Evolutionary conservation across 2,329 filamentous ascomycete genomes (phyloP).

Genomic region (Alternaria metachromatica): DNA sequence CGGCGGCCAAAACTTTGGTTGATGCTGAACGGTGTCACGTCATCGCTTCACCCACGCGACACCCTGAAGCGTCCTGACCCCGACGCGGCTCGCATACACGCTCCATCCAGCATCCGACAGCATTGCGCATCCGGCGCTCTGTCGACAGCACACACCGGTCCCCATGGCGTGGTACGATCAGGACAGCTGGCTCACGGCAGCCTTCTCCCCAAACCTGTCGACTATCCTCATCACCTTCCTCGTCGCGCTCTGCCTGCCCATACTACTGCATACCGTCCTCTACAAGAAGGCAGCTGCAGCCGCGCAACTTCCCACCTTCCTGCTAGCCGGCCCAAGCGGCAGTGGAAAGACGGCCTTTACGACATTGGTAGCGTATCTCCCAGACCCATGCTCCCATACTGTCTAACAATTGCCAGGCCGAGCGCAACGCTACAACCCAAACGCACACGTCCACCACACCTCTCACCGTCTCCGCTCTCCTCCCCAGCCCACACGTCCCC

Average conservation of each 20-base stretch:
- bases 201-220: conserved; percentile 53
- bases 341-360: conserved; percentile 87
- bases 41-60: conserved; percentile 18
- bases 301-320: conserved; percentile 71
- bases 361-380: conserved; percentile 67
- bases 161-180: conserved; percentile 48
- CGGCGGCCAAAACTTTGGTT: conserved; percentile 14
- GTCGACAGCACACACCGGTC: neutral
- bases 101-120: neutral
- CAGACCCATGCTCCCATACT: neutral
- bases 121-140: neutral
- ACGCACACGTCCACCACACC: conserved; percentile 59
- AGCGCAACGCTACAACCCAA: conserved; percentile 61
- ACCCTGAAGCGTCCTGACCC: neutral
- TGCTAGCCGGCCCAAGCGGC: conserved; percentile 81
- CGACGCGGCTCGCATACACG: neutral
- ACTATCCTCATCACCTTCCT: conserved; percentile 71
- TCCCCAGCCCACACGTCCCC: conserved; percentile 62
- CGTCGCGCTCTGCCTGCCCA: conserved; percentile 74
- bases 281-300: conserved; percentile 71
- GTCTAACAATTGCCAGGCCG: conserved; percentile 46
- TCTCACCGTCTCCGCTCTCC: conserved; percentile 65
- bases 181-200: conserved; percentile 55
- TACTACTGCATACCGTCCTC: conserved; percentile 78
- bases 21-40: conserved; percentile 27